phyloP scores from a whole-genome alignment of 495 filamentous ascomycete species.

The Pyronema omphalodes region DNA sequence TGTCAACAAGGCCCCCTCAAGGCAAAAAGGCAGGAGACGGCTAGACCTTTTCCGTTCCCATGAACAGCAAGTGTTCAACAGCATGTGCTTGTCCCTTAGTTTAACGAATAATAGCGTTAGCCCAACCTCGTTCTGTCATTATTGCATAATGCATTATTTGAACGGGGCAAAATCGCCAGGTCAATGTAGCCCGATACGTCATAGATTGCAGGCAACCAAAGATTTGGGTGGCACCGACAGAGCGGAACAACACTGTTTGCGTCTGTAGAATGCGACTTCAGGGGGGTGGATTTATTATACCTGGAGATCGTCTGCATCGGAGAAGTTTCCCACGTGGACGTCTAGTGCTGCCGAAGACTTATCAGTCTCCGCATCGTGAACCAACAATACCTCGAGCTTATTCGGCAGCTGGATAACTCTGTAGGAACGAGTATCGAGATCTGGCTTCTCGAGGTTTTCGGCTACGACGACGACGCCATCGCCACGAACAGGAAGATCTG shows the following conservation, averaged over 20 bases:
- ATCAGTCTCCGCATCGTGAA: conserved; percentile 89
- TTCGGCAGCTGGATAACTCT: conserved; percentile 73
- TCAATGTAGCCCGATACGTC: neutral
- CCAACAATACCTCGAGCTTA: conserved; percentile 79
- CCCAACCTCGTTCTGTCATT: neutral
- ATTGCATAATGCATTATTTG: conserved; percentile 62
- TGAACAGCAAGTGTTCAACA: conserved; percentile 64
- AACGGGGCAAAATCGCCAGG: conserved; percentile 37
- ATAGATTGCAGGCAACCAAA: conserved; percentile 1
- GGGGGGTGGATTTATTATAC: conserved; percentile 26
- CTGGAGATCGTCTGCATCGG: conserved; percentile 77
- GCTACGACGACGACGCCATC: conserved; percentile 44
- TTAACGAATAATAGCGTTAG: neutral
- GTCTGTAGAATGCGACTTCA: neutral
- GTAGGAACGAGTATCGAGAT: conserved; percentile 75
- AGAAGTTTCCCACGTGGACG: conserved; percentile 91
- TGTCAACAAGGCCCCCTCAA: neutral
- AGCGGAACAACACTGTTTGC: neutral
- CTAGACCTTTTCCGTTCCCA: conserved; percentile 84
- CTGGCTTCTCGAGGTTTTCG: conserved; percentile 67
- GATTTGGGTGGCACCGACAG: neutral
- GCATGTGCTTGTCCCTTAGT: conserved; percentile 20
- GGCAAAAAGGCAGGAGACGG: neutral
- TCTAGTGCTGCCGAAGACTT: conserved; percentile 92
- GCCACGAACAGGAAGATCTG: neutral